A percentile compares a stretch with the other conserved stretches of the same genome.
These are phyloP conservation scores for Saccharomycopsis hybrid DNA, from an alignment of 1,139 yeast species.

Conservation along the genomic window DNA sequence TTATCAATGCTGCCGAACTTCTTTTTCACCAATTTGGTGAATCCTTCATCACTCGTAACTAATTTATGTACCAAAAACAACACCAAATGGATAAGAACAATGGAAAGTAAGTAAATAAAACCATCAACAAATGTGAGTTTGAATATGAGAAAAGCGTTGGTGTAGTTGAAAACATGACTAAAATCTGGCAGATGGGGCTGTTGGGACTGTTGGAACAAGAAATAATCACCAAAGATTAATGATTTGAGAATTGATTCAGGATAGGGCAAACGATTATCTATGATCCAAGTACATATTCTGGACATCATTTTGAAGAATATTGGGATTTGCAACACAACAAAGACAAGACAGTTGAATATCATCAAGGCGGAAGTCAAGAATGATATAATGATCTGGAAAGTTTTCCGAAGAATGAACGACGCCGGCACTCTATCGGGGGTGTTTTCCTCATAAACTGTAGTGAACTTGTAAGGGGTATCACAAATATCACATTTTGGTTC, in stretches of 20 bases:
- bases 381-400: neutral
- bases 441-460: slow-evolving; percentile 60
- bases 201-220: neutral
- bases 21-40: slow-evolving; percentile 45
- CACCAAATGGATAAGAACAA: slow-evolving; percentile 40
- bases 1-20: slow-evolving; percentile 30
- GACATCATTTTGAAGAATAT: slow-evolving; percentile 49
- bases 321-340: slow-evolving; percentile 50
- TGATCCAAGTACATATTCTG: slow-evolving; percentile 46
- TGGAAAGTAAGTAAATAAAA: slow-evolving; percentile 33
- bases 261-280: slow-evolving; percentile 46
- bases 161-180: neutral
- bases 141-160: slow-evolving; percentile 25
- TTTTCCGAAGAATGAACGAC: slow-evolving; percentile 36
- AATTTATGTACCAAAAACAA: slow-evolving; percentile 59
- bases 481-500: slow-evolving; percentile 83
- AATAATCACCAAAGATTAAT: slow-evolving; percentile 42
- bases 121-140: slow-evolving; percentile 40
- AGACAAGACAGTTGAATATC: slow-evolving; percentile 33
- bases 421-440: slow-evolving; percentile 67
- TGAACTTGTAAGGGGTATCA: slow-evolving; percentile 66
- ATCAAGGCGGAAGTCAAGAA: slow-evolving; percentile 31
- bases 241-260: slow-evolving; percentile 35
- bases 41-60: slow-evolving; percentile 67
- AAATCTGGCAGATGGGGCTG: neutral